Evolutionary conservation across 768 basidiomycete species (phyloP), one percentile per base, ranked within the genome.

Genomic region (Podaxis sp.): DNA sequence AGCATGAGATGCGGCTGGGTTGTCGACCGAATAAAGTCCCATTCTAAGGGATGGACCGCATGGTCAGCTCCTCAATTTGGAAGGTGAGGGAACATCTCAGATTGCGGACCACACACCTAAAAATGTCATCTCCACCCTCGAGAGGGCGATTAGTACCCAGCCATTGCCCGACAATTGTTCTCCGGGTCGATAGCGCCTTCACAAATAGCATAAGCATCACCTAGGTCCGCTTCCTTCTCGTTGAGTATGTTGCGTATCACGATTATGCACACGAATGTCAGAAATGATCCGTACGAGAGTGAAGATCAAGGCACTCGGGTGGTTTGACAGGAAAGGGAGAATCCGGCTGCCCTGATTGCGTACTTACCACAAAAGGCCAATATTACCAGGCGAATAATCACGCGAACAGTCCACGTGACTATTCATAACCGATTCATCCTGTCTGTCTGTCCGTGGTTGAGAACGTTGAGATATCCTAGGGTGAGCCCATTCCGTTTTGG

Each of bases 151-250:
- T 21, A 68, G 3, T 62, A 55, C 87, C 86, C 18, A 80, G 67
- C 27, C 81, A 79, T 14, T 66, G 57, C 4, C 72, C 64, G 11
- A 88, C 79, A 9, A 64, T 90, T 82, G 32, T 70, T 74, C 72
- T 92, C 90, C 82, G 91, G 86, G 67, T 92, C 88, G 9, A 92
- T 74, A 63, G 92, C 91, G 67, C 91, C 91, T 70, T 91, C 90
- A 5, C 91, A 74, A n/a, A 91, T 77, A 7, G 91, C 59, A 0
- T 77, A 75, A 1, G 81, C 74, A 9, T 76, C 76, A 59, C 74
- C 65, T 3, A 51, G 54, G 14, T 68, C 48, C 28, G 61, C 50
- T 58, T 68, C 38, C 4, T 61, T 36, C 46, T 66, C 55, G 61
- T 75, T 73, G 47, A 71, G 72, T 44, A 87, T 75, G 2, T 62